A percentile compares a stretch with the other conserved stretches of the same genome.
Conservation (phyloP, 495 filamentous ascomycete species). For the Aspergillus ostianus region DNA sequence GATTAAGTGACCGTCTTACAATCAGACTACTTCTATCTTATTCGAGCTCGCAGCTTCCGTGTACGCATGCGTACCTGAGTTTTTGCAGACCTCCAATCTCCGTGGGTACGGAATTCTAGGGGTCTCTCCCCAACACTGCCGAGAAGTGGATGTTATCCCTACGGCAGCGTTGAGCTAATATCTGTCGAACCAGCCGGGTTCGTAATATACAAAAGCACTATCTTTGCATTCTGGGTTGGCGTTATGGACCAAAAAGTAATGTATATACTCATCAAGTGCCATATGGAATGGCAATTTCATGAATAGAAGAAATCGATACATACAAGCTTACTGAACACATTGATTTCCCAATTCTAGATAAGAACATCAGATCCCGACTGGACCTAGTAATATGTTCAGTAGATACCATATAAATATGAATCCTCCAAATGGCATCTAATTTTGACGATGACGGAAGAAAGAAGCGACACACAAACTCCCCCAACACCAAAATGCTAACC, state of each 20-base stretch:
- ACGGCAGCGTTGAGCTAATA: background rate
- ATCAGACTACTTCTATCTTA: background rate
- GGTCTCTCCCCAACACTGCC: background rate
- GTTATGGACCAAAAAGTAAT: constrained; percentile 5
- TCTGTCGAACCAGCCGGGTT: background rate
- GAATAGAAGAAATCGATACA: background rate
- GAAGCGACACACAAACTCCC: constrained; percentile 9
- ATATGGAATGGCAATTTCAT: background rate
- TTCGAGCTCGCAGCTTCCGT: background rate
- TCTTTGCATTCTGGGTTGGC: constrained; percentile 13
- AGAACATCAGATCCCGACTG: too few species aligned
- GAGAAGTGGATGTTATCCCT: background rate
- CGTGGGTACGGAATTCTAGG: background rate
- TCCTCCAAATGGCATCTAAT: background rate
- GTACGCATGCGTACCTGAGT: background rate
- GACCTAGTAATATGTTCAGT: background rate
- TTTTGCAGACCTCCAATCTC: background rate
- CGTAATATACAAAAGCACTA: background rate
- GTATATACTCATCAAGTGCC: background rate
- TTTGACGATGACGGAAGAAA: constrained; percentile 8
- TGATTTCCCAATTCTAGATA: background rate
- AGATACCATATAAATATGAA: background rate
- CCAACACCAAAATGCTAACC: constrained; percentile 19
- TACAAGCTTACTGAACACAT: background rate
- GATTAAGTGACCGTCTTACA: background rate